Evolutionary conservation across 345 rosid species (phyloP).

Genomic region (Psidium guajava): DNA sequence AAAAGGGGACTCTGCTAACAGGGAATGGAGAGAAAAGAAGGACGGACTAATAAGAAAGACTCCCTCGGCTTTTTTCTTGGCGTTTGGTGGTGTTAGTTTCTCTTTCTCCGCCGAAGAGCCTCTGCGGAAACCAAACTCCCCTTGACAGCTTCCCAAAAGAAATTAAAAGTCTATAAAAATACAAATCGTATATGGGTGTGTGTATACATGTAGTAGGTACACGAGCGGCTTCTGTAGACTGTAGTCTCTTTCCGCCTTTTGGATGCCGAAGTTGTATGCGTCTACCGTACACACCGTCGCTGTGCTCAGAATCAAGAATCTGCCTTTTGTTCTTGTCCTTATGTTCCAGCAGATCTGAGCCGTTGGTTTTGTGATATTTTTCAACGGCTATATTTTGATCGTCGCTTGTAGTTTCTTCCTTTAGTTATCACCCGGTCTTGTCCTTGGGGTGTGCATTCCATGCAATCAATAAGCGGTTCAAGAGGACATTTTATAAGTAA

Average conservation of each 20-base stretch:
- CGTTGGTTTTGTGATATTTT: background rate
- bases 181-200: background rate
- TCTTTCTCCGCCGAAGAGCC: constrained; percentile 3
- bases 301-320: background rate
- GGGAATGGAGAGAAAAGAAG: background rate
- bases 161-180: background rate
- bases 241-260: background rate
- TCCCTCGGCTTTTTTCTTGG: background rate
- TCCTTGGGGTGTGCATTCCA: background rate
- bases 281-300: background rate
- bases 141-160: background rate
- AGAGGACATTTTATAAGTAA: background rate
- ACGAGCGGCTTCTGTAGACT: background rate
- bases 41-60: background rate
- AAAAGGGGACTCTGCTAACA: background rate
- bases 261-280: background rate
- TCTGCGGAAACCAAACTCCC: background rate
- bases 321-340: background rate
- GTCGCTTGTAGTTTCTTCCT: background rate
- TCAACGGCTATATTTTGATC: background rate
- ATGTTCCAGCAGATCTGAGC: background rate
- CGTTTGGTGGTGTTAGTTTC: background rate
- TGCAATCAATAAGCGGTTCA: background rate
- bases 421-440: background rate
- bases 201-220: background rate